A percentile compares a stretch with the other conserved stretches of the same genome.
These are phyloP conservation scores for Apophysomyces ossiformis DNA, from an alignment of 371 early-diverging fungal species.

Conservation along the genomic window DNA sequence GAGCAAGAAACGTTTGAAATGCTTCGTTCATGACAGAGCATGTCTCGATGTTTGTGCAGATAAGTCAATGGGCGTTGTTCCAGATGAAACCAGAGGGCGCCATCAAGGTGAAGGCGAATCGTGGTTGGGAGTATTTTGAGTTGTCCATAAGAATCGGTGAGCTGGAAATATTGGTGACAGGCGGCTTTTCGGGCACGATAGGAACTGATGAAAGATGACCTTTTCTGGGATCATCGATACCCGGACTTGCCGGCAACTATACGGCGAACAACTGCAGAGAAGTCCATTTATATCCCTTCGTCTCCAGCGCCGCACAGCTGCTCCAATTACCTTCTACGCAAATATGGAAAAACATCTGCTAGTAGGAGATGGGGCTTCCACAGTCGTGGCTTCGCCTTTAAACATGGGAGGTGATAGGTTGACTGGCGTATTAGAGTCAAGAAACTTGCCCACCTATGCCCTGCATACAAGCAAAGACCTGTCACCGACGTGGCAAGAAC, in stretches of 20 bases:
- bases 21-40: not conserved
- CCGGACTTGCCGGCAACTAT: not conserved
- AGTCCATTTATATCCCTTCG: constrained; percentile 1
- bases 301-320: not conserved
- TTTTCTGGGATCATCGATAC: constrained; percentile 3
- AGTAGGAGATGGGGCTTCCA: not conserved
- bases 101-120: constrained; percentile 7
- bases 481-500: too few species aligned
- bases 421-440: too few species aligned
- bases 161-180: not conserved
- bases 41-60: constrained; percentile 2
- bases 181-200: constrained; percentile 1
- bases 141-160: constrained; percentile 5
- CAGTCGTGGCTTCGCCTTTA: too few species aligned
- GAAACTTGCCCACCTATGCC: too few species aligned
- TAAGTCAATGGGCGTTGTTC: not conserved
- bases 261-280: not conserved
- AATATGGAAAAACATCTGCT: constrained; percentile 5
- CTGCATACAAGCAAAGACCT: too few species aligned
- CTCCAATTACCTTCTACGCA: not conserved
- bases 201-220: constrained; percentile 3
- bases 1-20: too few species aligned
- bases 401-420: too few species aligned
- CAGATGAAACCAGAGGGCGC: not conserved
- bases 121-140: constrained; percentile 6